These are phyloP conservation scores for Ceratobasidium sp. DNA, from an alignment of 1,284 basidiomycete genomes.

Conservation along the genomic window DNA sequence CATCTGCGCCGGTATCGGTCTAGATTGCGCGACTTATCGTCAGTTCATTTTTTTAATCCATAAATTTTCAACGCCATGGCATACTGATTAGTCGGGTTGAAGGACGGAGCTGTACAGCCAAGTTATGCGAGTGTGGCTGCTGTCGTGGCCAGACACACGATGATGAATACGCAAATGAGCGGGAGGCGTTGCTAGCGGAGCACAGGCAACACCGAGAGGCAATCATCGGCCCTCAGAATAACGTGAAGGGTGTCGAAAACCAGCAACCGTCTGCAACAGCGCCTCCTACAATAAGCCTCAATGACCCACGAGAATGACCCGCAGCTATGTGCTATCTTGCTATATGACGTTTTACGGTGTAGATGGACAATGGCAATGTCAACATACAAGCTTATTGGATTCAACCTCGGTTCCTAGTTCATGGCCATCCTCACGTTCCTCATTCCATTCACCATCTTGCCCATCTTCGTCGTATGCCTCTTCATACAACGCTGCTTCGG, in stretches of 20 bases:
- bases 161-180: slow-evolving; percentile 25
- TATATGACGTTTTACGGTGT: neutral
- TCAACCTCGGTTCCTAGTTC: neutral
- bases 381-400: slow-evolving; percentile 17
- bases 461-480: slow-evolving; percentile 35
- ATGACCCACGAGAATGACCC: neutral
- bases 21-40: slow-evolving; percentile 36
- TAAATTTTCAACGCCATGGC: neutral
- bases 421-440: slow-evolving; percentile 1
- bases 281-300: slow-evolving; percentile 17
- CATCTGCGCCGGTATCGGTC: slow-evolving; percentile 12
- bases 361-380: neutral
- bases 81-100: neutral
- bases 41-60: slow-evolving; percentile 1
- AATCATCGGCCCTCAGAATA: neutral
- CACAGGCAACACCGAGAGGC: slow-evolving; percentile 8
- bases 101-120: slow-evolving; percentile 27
- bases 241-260: neutral
- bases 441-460: slow-evolving; percentile 33
- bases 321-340: neutral
- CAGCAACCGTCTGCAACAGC: slow-evolving; percentile 14
- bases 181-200: slow-evolving; percentile 30
- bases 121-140: slow-evolving; percentile 22
- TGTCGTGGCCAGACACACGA: slow-evolving; percentile 15
- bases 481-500: slow-evolving; percentile 46